Percentiles rank a stretch among this genome's conserved stretches.
These are phyloP conservation scores for Dryas integrifolia DNA, from an alignment of 331 rosid genomes.

Conservation along the genomic window DNA sequence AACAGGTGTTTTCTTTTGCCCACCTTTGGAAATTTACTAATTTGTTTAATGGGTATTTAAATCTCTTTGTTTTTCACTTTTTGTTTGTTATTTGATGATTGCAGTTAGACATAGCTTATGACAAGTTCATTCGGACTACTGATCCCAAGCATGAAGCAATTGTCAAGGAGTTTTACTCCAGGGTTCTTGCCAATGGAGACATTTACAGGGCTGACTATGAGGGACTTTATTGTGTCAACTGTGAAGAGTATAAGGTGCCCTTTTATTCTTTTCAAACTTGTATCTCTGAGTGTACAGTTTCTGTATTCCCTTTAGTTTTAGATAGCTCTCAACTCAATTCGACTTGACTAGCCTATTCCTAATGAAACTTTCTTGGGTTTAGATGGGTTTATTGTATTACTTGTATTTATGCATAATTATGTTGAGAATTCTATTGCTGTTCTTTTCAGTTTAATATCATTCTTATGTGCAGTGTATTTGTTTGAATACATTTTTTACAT, in stretches of 20 bases:
- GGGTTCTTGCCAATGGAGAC: slow-evolving; percentile 86
- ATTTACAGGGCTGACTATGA: slow-evolving; percentile 91
- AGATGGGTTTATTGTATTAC: neutral
- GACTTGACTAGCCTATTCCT: neutral
- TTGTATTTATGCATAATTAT: neutral
- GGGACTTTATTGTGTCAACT: slow-evolving; percentile 91
- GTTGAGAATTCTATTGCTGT: neutral
- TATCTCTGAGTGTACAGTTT: neutral
- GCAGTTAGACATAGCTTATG: slow-evolving; percentile 84
- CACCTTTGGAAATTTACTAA: slow-evolving; percentile 4
- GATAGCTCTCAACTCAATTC: neutral
- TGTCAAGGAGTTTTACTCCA: slow-evolving; percentile 87
- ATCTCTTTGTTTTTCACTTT: neutral
- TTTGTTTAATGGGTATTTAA: slow-evolving; percentile 1
- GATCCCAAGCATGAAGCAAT: slow-evolving; percentile 81
- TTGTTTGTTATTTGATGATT: slow-evolving; percentile 12
- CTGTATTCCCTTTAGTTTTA: neutral
- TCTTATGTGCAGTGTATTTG: neutral
- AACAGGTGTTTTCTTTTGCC: slow-evolving; percentile 42
- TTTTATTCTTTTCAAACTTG: slow-evolving; percentile 19
- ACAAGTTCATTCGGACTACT: slow-evolving; percentile 89
- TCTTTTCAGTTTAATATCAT: neutral
- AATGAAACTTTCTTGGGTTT: neutral
- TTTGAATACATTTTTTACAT: neutral
- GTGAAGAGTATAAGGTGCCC: slow-evolving; percentile 91